phyloP scores from a whole-genome alignment of 2,329 filamentous ascomycete species.

The Colletotrichum horii region DNA sequence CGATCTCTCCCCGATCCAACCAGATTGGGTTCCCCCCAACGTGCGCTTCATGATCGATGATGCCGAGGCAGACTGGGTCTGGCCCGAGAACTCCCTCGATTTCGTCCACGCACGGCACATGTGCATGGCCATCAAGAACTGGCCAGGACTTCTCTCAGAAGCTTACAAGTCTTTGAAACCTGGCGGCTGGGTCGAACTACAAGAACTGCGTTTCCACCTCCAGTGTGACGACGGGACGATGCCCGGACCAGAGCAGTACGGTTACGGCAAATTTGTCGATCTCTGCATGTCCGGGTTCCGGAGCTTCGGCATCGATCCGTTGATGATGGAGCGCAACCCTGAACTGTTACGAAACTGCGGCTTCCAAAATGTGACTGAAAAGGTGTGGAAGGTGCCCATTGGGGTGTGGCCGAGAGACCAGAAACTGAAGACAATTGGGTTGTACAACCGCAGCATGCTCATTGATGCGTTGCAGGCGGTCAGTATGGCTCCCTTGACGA shows the following conservation, averaged over 20 bases:
- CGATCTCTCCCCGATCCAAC: constrained; percentile 44
- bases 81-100: constrained; percentile 25
- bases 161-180: constrained; percentile 39
- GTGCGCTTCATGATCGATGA: constrained; percentile 42
- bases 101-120: constrained; percentile 41
- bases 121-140: constrained; percentile 40
- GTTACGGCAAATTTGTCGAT: constrained; percentile 59
- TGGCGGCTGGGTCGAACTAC: constrained; percentile 51
- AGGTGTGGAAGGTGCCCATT: constrained; percentile 26
- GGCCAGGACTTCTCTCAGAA: constrained; percentile 33
- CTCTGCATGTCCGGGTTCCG: constrained; percentile 49
- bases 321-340: constrained; percentile 54
- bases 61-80: constrained; percentile 34
- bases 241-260: constrained; percentile 42
- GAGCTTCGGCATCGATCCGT: constrained; percentile 51
- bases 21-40: constrained; percentile 43
- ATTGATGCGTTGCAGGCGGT: constrained; percentile 11
- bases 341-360: constrained; percentile 48
- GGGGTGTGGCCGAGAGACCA: constrained; percentile 25
- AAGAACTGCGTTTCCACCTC: constrained; percentile 46
- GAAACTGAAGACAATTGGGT: constrained; percentile 20
- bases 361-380: constrained; percentile 24
- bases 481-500: constrained; percentile 44
- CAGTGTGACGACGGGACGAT: constrained; percentile 40
- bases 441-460: constrained; percentile 25